Percentiles rank a stretch among this genome's conserved stretches.
These are phyloP conservation scores for Alternaria solani DNA, from an alignment of 2,329 filamentous ascomycete genomes.

Conservation along the genomic window DNA sequence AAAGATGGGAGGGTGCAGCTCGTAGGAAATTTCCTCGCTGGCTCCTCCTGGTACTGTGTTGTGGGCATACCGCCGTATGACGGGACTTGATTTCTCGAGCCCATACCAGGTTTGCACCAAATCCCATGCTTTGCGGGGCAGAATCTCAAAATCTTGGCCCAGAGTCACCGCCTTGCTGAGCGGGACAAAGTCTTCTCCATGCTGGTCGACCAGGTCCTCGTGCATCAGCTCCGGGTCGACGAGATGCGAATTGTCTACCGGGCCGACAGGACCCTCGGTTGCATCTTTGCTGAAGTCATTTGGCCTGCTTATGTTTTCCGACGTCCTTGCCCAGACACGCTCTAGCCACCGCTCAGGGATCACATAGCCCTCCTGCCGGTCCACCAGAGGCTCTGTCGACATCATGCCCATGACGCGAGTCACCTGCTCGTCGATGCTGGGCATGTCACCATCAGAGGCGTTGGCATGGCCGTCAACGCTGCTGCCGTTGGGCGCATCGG, in stretches of 20 bases:
- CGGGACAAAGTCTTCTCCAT: conserved; percentile 69
- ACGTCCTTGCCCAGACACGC: conserved; percentile 46
- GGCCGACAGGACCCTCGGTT: conserved; percentile 72
- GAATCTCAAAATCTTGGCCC: conserved; percentile 76
- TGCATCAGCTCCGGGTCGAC: conserved; percentile 38
- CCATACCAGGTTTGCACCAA: conserved; percentile 85
- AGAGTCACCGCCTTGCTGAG: conserved; percentile 72
- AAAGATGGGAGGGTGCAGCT: conserved; percentile 85
- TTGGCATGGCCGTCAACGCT: conserved; percentile 41
- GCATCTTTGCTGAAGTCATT: conserved; percentile 67
- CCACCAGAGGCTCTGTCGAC: conserved; percentile 62
- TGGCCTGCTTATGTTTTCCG: conserved; percentile 48
- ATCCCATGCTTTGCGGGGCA: conserved; percentile 83
- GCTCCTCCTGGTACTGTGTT: conserved; percentile 70
- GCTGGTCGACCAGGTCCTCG: conserved; percentile 46
- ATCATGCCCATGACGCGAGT: conserved; percentile 71
- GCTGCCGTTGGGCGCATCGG: conserved; percentile 42
- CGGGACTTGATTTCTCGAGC: conserved; percentile 70
- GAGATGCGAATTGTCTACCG: conserved; percentile 87
- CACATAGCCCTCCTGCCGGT: conserved; percentile 78
- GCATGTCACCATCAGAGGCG: conserved; percentile 30
- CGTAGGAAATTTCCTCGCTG: conserved; percentile 75
- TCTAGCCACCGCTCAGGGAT: conserved; percentile 83
- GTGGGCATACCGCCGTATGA: conserved; percentile 79
- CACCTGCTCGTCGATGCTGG: conserved; percentile 71